Evolutionary conservation across 2,329 filamentous ascomycete genomes (phyloP), one percentile per base, ranked within the genome.

Genomic region (Phialophora tarda): DNA sequence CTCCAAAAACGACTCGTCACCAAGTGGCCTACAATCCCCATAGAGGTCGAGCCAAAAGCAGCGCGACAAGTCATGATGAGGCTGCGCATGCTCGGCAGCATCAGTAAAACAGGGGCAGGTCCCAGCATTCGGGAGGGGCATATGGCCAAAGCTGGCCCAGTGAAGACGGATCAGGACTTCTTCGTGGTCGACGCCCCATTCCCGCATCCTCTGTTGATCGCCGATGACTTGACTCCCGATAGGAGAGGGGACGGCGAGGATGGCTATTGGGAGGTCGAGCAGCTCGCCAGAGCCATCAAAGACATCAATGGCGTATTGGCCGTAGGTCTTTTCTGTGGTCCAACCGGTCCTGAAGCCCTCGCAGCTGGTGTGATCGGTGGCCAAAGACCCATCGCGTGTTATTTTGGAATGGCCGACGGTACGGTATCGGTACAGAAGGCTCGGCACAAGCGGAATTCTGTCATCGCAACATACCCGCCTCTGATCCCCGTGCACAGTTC

Each of bases 141-240:
- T 12, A 85, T 91, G 61, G 85, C 87, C 68, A 96, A 96, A 81
- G 90, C 92, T 21, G 92, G 92, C 26, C 91, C 93, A 32, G 86
- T 96, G 50, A 89, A 89, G 75, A 96, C 92, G 4, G 92, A 96
- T 75, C 93, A 96, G 77, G 88, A 88, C 72, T 92, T 93, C 82
- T 91, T 90, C 82, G 91, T 99, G 73, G 89, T 99, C 71, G 95
- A 99, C 75, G 95, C 95, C 12, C 92, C 93, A 0, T 98, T 99
- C 80, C 81, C 85, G 58, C 64, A 71, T 48, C 85, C 88, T 3
- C 83, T 98, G 60, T 81, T 92, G 57, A 86, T 91, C n/a, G 72
- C 82, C 23, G 80, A 82, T n/a, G 86, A 89, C 73, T 75, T 87
- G 21, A 75, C 77, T 38, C 78, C 78, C 8, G 80, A 79, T 2